A percentile compares a stretch with the other conserved stretches of the same genome.
These are phyloP conservation scores for Wickerhamomyces alni DNA, from an alignment of 805 yeast genomes.

Conservation along the genomic window DNA sequence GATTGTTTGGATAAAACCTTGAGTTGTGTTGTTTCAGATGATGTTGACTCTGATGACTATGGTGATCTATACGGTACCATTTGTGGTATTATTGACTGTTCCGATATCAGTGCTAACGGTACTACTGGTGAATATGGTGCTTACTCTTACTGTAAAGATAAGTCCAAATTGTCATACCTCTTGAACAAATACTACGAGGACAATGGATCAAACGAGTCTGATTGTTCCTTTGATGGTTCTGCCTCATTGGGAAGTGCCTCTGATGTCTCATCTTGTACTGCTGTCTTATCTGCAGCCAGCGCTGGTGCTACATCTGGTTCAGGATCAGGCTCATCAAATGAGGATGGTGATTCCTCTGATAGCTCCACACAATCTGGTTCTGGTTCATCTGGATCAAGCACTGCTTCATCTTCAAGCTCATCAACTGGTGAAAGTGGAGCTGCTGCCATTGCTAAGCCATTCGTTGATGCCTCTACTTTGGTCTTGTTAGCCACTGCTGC, in stretches of 20 bases:
- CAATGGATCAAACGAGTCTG: constrained; percentile 35
- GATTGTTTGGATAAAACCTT: constrained; percentile 52
- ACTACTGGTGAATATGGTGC: constrained; percentile 63
- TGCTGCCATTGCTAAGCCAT: constrained; percentile 8
- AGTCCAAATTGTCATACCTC: constrained; percentile 59
- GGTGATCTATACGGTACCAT: constrained; percentile 49
- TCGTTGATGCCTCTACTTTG: constrained; percentile 10
- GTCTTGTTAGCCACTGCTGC: constrained; percentile 20
- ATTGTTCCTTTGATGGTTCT: constrained; percentile 67
- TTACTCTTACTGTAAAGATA: constrained; percentile 62
- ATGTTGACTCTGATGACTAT: constrained; percentile 51
- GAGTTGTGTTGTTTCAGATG: constrained; percentile 53
- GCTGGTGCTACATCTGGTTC: constrained; percentile 43
- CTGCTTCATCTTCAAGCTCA: constrained; percentile 16
- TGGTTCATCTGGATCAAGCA: constrained; percentile 14
- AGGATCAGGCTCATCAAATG: constrained; percentile 10
- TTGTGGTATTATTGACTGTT: constrained; percentile 54
- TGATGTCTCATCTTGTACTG: constrained; percentile 48
- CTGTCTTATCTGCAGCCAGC: constrained; percentile 62
- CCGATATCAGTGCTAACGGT: constrained; percentile 59
- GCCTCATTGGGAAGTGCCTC: constrained; percentile 46
- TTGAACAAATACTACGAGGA: constrained; percentile 57
- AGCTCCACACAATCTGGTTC: constrained; percentile 8
- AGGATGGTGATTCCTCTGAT: constrained; percentile 17
- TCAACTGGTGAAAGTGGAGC: constrained; percentile 6